phyloP scores from a whole-genome alignment of 176 grass and related monocot genomes.

The Eleusine indica region DNA sequence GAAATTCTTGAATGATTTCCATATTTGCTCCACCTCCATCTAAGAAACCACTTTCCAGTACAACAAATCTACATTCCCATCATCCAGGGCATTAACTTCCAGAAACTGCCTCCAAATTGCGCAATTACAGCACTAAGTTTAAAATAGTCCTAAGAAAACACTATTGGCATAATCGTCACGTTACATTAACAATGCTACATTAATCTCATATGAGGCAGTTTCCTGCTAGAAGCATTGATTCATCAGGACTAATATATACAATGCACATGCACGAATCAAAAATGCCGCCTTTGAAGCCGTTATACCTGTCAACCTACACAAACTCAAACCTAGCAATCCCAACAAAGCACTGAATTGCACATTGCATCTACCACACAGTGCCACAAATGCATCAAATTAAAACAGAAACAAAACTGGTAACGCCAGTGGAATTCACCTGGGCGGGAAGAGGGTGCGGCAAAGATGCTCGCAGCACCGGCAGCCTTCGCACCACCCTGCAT shows the following conservation, averaged over 20 bases:
- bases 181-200: neutral
- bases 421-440: slow-evolving; percentile 44
- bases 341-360: neutral
- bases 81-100: slow-evolving; percentile 6
- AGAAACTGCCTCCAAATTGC: slow-evolving; percentile 28
- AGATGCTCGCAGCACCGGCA: slow-evolving; percentile 40
- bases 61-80: slow-evolving; percentile 19
- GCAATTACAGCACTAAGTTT: slow-evolving; percentile 11
- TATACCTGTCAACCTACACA: neutral
- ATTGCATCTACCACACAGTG: slow-evolving; percentile 16
- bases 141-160: neutral
- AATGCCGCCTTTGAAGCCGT: neutral
- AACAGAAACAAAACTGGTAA: slow-evolving; percentile 17
- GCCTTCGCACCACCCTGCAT: slow-evolving; percentile 24
- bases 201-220: neutral
- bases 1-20: neutral
- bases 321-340: slow-evolving; percentile 21
- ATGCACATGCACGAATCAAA: neutral
- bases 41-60: slow-evolving; percentile 4
- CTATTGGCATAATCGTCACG: neutral
- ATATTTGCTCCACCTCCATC: slow-evolving; percentile 19
- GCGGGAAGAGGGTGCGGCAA: slow-evolving; percentile 34
- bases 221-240: neutral
- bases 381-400: neutral
- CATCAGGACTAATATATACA: neutral